Conservation (phyloP, 768 basidiomycete genomes). For the Ramaria rubella region DNA sequence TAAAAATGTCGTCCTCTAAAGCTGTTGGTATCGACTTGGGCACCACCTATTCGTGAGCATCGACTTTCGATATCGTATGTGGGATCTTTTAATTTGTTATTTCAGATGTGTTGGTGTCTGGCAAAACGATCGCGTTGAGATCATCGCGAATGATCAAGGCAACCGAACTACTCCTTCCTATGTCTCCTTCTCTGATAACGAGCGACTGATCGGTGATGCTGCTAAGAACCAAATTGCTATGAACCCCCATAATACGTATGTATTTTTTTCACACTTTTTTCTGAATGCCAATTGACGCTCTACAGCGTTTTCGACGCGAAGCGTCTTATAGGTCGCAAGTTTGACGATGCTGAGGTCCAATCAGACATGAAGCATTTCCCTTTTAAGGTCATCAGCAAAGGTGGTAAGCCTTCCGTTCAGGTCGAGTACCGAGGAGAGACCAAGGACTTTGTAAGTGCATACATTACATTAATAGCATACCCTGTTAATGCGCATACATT, state of each 20-base stretch:
- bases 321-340: slow-evolving; percentile 95
- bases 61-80: slow-evolving; percentile 10
- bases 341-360: slow-evolving; percentile 77
- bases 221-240: slow-evolving; percentile 98
- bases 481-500: slow-evolving; percentile 21
- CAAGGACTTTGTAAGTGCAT: slow-evolving; percentile 77
- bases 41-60: slow-evolving; percentile 84
- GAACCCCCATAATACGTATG: slow-evolving; percentile 90
- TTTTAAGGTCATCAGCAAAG: slow-evolving; percentile 82
- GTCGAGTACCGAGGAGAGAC: slow-evolving; percentile 90
- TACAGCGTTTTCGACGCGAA: slow-evolving; percentile 93
- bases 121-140: slow-evolving; percentile 99
- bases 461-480: background rate
- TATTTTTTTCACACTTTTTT: slow-evolving; percentile 12
- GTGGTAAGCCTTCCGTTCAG: slow-evolving; percentile 80
- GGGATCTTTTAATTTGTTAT: slow-evolving; percentile 14
- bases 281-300: slow-evolving; percentile 19
- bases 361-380: slow-evolving; percentile 82
- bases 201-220: slow-evolving; percentile 98
- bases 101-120: slow-evolving; percentile 97
- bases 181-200: slow-evolving; percentile 89
- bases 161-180: slow-evolving; percentile 95
- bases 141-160: slow-evolving; percentile 93
- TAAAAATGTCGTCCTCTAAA: slow-evolving; percentile 58
- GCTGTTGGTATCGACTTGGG: slow-evolving; percentile 88